phyloP scores from a whole-genome alignment of 352 stramenopile species.

The Phytophthora melonis region DNA sequence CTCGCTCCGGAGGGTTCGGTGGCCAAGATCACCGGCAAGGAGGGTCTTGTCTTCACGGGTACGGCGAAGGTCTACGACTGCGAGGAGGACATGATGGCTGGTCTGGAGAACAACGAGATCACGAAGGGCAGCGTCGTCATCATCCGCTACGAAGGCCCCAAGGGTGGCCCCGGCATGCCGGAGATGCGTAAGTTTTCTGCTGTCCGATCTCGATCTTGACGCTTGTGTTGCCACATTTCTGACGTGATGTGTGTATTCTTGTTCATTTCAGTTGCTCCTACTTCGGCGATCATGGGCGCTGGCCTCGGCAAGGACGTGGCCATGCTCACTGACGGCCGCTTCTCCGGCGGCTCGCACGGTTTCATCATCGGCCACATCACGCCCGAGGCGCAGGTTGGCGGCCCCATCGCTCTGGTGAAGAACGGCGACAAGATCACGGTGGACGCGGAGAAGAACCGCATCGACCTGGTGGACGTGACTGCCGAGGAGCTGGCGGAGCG shows the following conservation, averaged over 20 bases:
- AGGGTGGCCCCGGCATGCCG: constrained; percentile 97
- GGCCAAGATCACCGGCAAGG: constrained; percentile 96
- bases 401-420: constrained; percentile 97
- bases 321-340: constrained; percentile 98
- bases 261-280: constrained; percentile 87
- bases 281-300: constrained; percentile 97
- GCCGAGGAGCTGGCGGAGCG: constrained; percentile 87
- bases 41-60: constrained; percentile 85
- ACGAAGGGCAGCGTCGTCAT: constrained; percentile 98
- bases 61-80: constrained; percentile 95
- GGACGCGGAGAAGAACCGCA: constrained; percentile 94
- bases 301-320: constrained; percentile 97
- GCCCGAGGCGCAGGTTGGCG: constrained; percentile 98
- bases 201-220: too few relatives aligned
- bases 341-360: constrained; percentile 97
- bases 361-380: constrained; percentile 99
- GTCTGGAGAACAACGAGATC: constrained; percentile 92
- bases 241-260: neutral
- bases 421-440: constrained; percentile 97
- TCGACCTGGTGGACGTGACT: constrained; percentile 94
- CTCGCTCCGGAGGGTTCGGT: constrained; percentile 96
- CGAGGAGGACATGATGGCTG: constrained; percentile 96
- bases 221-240: neutral
- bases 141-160: constrained; percentile 99
- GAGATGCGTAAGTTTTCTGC: constrained; percentile 91